A percentile compares a stretch with the other conserved stretches of the same genome.
Conservation (phyloP, 1,284 basidiomycete species). For the Filobasidium uniguttulatum region DNA sequence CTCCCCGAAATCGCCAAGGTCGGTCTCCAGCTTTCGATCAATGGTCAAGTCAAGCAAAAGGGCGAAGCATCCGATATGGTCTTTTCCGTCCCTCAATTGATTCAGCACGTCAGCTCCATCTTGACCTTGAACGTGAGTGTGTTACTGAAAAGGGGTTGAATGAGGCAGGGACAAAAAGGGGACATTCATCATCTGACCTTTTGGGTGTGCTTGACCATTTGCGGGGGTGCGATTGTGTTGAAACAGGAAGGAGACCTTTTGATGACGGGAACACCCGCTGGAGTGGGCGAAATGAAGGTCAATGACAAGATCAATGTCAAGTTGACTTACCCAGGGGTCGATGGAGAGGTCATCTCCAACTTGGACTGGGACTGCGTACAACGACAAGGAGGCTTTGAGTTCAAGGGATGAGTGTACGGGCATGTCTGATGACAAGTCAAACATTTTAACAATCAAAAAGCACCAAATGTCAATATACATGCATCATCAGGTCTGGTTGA, state of each 20-base stretch:
- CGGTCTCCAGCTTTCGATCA: conserved; percentile 65
- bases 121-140: conserved; percentile 76
- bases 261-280: conserved; percentile 75
- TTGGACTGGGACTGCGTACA: conserved; percentile 54
- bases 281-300: conserved; percentile 63
- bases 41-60: conserved; percentile 67
- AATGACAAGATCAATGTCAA: conserved; percentile 70
- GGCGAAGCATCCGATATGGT: conserved; percentile 85
- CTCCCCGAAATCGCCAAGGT: conserved; percentile 64
- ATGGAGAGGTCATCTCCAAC: conserved; percentile 46
- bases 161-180: conserved; percentile 23
- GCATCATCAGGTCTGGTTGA: too few relatives aligned
- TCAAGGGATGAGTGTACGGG: too few relatives aligned
- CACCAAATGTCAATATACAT: too few relatives aligned
- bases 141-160: too few relatives aligned
- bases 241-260: conserved; percentile 71
- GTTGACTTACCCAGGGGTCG: conserved; percentile 45
- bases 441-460: too few relatives aligned
- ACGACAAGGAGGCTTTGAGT: conserved; percentile 58
- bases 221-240: too few relatives aligned
- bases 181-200: conserved; percentile 14
- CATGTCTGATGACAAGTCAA: too few relatives aligned
- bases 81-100: conserved; percentile 76
- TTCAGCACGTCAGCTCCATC: conserved; percentile 83
- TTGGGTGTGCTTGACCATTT: background rate